phyloP scores from a whole-genome alignment of 441 rosid genomes.

The Bruguiera hainesii region DNA sequence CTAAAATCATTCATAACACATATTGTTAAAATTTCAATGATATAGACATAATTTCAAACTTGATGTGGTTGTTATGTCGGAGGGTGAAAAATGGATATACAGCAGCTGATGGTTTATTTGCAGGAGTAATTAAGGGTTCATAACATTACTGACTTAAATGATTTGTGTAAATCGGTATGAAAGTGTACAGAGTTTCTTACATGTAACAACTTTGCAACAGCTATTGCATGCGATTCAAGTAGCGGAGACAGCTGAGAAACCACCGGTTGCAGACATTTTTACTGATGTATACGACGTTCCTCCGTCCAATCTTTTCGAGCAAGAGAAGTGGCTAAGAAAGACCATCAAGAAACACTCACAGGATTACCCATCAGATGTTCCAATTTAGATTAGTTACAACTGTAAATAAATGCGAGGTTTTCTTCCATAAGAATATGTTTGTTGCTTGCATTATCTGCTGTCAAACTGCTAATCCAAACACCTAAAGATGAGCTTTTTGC shows the following conservation, averaged over 20 bases:
- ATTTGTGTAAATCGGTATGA: neutral
- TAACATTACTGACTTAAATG: neutral
- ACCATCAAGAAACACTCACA: slow-evolving; percentile 49
- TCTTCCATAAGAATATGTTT: neutral
- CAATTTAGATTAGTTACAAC: slow-evolving; percentile 12
- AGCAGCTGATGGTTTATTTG: neutral
- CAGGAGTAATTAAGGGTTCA: neutral
- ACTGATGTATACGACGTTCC: slow-evolving; percentile 66
- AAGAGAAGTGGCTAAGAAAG: slow-evolving; percentile 54
- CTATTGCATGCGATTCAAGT: slow-evolving; percentile 59
- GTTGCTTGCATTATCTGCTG: neutral
- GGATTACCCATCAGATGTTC: slow-evolving; percentile 69
- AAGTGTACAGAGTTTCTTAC: neutral
- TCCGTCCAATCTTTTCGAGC: slow-evolving; percentile 64
- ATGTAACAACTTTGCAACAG: slow-evolving; percentile 31
- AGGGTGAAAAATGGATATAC: too few relatives aligned
- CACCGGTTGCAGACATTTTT: slow-evolving; percentile 56
- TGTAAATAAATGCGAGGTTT: neutral
- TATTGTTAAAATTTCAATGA: neutral
- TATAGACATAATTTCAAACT: neutral
- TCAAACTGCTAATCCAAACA: too few relatives aligned
- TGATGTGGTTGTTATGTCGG: neutral
- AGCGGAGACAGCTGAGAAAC: slow-evolving; percentile 70
- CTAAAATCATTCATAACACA: neutral
- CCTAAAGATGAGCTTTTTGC: too few relatives aligned